Evolutionary conservation across 2,329 filamentous ascomycete genomes (phyloP), one percentile per base, ranked within the genome.

Genomic region (Cryphonectria nitschkei): DNA sequence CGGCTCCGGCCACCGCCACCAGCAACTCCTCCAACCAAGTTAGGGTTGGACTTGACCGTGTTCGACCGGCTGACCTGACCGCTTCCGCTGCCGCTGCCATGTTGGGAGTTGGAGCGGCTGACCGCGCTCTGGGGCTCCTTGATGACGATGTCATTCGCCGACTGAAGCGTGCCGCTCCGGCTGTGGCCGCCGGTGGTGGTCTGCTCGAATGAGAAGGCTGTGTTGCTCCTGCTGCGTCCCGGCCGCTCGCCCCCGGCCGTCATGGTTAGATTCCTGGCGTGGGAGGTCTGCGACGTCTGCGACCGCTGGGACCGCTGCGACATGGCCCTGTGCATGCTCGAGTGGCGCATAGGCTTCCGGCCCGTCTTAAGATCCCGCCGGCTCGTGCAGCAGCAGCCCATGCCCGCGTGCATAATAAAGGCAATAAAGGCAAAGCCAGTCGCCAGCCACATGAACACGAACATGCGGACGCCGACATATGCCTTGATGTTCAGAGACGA

Each of bases 401-500:
- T 86, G 43, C 90, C 89, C 39, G 92, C 83, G 79, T 97, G 93
- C 29, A 97, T 83, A 43, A 92, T 78, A 76, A 93, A 95, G 0
- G 91, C 91, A 29, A 95, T 77, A 6, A 93, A 81, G 1, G 88
- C 87, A 72, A 91, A 88, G 0, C 85, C 88, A 0, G 90, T 87
- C 0, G 91, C 93, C 39, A 94, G 87, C 95, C 95, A 98, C 91
- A 97, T 95, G 78, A 97, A 97, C 0, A 83, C 92, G 76, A 97
- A 88, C 92, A 97, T 95, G 74, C 89, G 86, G 50, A 79, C 81
- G 7, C 94, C 94, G 46, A 97, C 83, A 3, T 86, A 81, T 3
- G 91, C 92, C 13, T 82, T 79, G 75, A 98, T 94, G 79, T 97
- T 96, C 67, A 98, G 84, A 70, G 93, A 89, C 2, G 87, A 86